Percentiles rank a stretch among this genome's conserved stretches.
These are phyloP conservation scores for Moricandia arvensis DNA, from an alignment of 345 rosid genomes.

Conservation along the genomic window DNA sequence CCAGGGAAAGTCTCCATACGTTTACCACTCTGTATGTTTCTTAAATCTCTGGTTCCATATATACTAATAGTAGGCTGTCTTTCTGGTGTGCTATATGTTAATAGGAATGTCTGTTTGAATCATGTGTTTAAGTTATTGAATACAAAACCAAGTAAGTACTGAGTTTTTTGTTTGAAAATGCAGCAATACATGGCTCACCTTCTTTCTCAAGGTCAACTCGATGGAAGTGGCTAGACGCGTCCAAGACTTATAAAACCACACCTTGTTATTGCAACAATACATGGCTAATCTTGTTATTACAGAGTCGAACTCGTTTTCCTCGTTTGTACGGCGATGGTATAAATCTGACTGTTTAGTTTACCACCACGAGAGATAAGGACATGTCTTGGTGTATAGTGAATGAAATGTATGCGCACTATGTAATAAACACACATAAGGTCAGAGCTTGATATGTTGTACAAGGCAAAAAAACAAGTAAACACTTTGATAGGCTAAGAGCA, in stretches of 20 bases:
- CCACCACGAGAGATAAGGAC: background rate
- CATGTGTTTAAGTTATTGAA: background rate
- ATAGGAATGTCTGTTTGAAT: background rate
- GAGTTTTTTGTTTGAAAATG: conserved; percentile 27
- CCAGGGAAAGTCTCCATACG: conserved; percentile 88
- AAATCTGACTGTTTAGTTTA: background rate
- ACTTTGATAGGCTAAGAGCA: background rate
- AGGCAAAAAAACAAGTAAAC: background rate
- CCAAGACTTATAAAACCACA: background rate
- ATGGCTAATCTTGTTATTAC: background rate
- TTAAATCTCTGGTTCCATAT: background rate
- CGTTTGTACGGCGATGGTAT: background rate
- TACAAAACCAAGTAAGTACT: background rate
- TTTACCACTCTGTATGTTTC: conserved; percentile 77
- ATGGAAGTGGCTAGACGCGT: conserved; percentile 60
- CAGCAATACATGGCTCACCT: conserved; percentile 95
- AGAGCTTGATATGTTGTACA: background rate
- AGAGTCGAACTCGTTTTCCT: background rate
- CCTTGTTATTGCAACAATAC: background rate
- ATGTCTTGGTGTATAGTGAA: background rate
- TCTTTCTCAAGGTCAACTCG: conserved; percentile 81
- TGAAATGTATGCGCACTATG: background rate
- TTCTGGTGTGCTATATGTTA: conserved; percentile 5
- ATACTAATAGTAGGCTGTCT: background rate
- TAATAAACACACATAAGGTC: background rate